phyloP scores from a whole-genome alignment of 2,329 filamentous ascomycete species.

The Cercospora zeae-maydis region DNA sequence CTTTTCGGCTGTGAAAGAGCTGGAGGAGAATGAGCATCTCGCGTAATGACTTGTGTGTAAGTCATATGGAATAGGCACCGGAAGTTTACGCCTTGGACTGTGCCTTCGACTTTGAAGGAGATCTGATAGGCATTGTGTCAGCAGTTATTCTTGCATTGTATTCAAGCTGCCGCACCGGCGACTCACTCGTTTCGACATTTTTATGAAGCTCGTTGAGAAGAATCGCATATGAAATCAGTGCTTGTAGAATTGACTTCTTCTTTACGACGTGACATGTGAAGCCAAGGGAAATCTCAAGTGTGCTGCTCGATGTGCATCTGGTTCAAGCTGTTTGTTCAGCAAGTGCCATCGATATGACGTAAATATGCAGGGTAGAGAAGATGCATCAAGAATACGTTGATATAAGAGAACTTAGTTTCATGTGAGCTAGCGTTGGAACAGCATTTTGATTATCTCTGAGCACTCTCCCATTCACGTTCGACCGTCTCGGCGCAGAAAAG shows the following conservation, averaged over 20 bases:
- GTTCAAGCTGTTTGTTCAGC: neutral
- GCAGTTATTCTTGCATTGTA: neutral
- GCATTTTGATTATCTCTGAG: neutral
- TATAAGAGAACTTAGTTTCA: no score
- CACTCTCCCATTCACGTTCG: neutral
- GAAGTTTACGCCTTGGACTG: conserved; percentile 53
- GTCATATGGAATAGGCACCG: conserved; percentile 35
- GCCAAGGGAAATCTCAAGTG: neutral
- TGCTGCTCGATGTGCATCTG: neutral
- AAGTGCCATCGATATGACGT: neutral
- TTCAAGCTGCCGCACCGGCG: neutral
- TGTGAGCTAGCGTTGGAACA: no score
- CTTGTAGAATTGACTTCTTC: neutral
- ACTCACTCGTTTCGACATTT: conserved; percentile 22
- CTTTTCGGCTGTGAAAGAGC: conserved; percentile 43
- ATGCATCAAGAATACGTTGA: neutral
- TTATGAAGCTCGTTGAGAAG: conserved; percentile 13
- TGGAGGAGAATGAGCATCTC: conserved; percentile 13
- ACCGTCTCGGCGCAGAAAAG: neutral
- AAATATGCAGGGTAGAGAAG: neutral
- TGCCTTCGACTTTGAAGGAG: conserved; percentile 46
- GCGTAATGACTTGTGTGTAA: no score
- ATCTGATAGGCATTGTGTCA: conserved; percentile 36
- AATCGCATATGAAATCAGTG: conserved; percentile 8
- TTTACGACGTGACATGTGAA: neutral